Conservation (phyloP, 352 stramenopile genomes). For the Pythium utonaiense region DNA sequence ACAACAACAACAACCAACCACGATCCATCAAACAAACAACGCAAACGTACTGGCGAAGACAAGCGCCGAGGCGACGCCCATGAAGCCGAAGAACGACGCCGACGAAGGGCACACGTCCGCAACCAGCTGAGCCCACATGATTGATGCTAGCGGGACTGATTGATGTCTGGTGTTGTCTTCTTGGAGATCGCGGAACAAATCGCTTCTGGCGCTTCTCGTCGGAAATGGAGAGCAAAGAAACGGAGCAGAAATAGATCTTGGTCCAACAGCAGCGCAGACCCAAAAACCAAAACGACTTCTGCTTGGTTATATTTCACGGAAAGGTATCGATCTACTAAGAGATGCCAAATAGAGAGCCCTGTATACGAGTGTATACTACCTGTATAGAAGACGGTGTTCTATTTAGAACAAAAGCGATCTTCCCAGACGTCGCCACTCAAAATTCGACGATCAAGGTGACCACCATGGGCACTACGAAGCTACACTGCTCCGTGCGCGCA, state of each 20-base stretch:
- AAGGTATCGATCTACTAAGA: too few relatives aligned
- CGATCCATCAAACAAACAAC: background rate
- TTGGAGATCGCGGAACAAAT: constrained; percentile 5
- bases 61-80: constrained; percentile 95
- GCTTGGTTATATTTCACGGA: too few relatives aligned
- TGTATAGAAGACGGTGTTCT: constrained; percentile 77
- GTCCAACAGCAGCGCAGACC: constrained; percentile 6
- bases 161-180: background rate
- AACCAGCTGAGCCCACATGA: constrained; percentile 19
- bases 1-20: constrained; percentile 36
- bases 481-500: too few relatives aligned
- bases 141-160: background rate
- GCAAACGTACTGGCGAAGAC: constrained; percentile 89
- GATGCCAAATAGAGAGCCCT: too few relatives aligned
- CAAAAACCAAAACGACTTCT: constrained; percentile 2
- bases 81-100: constrained; percentile 99
- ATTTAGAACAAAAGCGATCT: constrained; percentile 80
- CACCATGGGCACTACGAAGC: too few relatives aligned
- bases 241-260: constrained; percentile 7
- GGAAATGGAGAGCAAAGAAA: constrained; percentile 12
- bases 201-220: background rate
- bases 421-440: constrained; percentile 83
- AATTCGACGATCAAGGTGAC: too few relatives aligned
- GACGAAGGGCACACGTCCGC: constrained; percentile 78
- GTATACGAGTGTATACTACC: background rate